These are phyloP conservation scores for Candida tammaniensis DNA, from an alignment of 805 yeast genomes.

Conservation along the genomic window DNA sequence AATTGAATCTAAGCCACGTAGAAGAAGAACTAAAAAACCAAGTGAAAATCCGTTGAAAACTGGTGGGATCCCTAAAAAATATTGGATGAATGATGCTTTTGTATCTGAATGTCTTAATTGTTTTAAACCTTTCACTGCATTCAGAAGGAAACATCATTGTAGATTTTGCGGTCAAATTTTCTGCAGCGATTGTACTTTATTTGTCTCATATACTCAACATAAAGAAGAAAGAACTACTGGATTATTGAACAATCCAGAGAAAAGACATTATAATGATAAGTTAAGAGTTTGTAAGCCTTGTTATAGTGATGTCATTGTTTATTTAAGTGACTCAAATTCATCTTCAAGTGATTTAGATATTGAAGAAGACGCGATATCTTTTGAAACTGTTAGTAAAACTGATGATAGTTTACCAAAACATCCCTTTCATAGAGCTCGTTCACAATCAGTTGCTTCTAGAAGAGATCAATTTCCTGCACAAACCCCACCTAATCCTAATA, in stretches of 20 bases:
- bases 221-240: slow-evolving; percentile 32
- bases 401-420: slow-evolving; percentile 23
- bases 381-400: slow-evolving; percentile 12
- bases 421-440: slow-evolving; percentile 26
- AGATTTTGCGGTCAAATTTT: slow-evolving; percentile 95
- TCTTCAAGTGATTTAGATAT: slow-evolving; percentile 31
- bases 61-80: slow-evolving; percentile 66
- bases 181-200: slow-evolving; percentile 76
- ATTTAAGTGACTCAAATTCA: slow-evolving; percentile 64
- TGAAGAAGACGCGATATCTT: slow-evolving; percentile 17
- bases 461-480: no score
- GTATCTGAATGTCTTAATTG: slow-evolving; percentile 87
- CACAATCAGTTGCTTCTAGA: slow-evolving; percentile 16
- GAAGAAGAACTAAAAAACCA: slow-evolving; percentile 23
- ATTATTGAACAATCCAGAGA: slow-evolving; percentile 10
- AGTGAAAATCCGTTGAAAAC: slow-evolving; percentile 41
- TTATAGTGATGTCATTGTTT: slow-evolving; percentile 64
- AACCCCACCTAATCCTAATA: no score
- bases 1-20: slow-evolving; percentile 7
- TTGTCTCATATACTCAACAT: slow-evolving; percentile 57
- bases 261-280: slow-evolving; percentile 60
- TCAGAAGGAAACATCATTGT: slow-evolving; percentile 91
- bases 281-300: slow-evolving; percentile 80
- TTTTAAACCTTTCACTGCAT: slow-evolving; percentile 75
- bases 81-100: slow-evolving; percentile 95